Conservation (phyloP, 2,329 filamentous ascomycete species). For the Cytospora schulzeri region DNA sequence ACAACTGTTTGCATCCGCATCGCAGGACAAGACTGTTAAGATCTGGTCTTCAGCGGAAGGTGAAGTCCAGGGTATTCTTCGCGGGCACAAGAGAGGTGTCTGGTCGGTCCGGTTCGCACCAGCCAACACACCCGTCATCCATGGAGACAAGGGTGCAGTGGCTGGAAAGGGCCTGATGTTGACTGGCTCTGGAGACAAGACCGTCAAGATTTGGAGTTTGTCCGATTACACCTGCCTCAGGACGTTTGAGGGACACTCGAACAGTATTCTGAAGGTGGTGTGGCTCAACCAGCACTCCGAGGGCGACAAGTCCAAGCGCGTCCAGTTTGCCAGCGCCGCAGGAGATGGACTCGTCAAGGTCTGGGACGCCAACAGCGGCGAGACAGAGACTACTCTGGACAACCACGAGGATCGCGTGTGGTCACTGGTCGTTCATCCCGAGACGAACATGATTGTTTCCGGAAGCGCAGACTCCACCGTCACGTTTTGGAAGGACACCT, state of each 20-base stretch:
- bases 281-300: conserved; percentile 69
- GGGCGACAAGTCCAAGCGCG: conserved; percentile 55
- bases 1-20: conserved; percentile 90
- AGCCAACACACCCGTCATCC: conserved; percentile 70
- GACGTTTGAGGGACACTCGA: conserved; percentile 94
- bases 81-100: conserved; percentile 91
- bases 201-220: conserved; percentile 91
- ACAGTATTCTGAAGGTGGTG: conserved; percentile 89
- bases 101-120: conserved; percentile 95
- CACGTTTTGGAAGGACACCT: conserved; percentile 95
- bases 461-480: conserved; percentile 91
- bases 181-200: conserved; percentile 95
- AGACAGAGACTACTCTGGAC: conserved; percentile 86
- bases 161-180: conserved; percentile 81
- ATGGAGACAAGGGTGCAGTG: conserved; percentile 70
- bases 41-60: conserved; percentile 92
- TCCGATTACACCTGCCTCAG: conserved; percentile 89
- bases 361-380: conserved; percentile 86
- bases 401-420: conserved; percentile 97
- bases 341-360: conserved; percentile 96
- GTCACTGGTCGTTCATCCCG: conserved; percentile 76
- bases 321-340: conserved; percentile 82
- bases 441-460: conserved; percentile 76
- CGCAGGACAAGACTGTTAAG: conserved; percentile 95
- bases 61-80: conserved; percentile 85